A percentile compares a stretch with the other conserved stretches of the same genome.
phyloP scores from a whole-genome alignment of 2,329 filamentous ascomycete genomes.

The Colletotrichum eleusines region DNA sequence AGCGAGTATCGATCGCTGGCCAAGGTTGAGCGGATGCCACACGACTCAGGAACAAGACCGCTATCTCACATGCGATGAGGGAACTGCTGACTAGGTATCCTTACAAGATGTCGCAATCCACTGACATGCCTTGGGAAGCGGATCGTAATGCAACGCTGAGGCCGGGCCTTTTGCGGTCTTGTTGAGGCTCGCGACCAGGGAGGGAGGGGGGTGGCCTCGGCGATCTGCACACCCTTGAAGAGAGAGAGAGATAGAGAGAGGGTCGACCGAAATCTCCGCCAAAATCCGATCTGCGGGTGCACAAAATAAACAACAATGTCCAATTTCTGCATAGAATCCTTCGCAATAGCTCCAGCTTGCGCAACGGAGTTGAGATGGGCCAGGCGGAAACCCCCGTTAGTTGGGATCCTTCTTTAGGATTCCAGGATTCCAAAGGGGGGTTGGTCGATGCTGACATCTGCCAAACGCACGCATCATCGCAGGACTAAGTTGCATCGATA shows the following conservation, averaged over 20 bases:
- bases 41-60: conserved; percentile 6
- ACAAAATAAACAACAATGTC: background rate
- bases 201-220: conserved; percentile 3
- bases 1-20: background rate
- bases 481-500: conserved; percentile 36
- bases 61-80: background rate
- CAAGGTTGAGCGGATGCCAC: conserved; percentile 1
- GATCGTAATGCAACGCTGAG: conserved; percentile 14
- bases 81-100: background rate
- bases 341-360: background rate
- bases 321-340: background rate
- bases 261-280: conserved; percentile 36
- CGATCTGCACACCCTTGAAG: conserved; percentile 30
- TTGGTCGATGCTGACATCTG: conserved; percentile 39
- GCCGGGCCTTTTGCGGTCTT: conserved; percentile 37
- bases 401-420: background rate
- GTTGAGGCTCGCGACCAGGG: conserved; percentile 17
- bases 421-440: background rate
- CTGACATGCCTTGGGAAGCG: background rate
- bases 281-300: conserved; percentile 37
- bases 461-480: conserved; percentile 38
- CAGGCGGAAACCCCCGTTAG: background rate
- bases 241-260: background rate
- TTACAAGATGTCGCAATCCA: background rate
- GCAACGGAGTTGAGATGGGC: conserved; percentile 7